These are phyloP conservation scores for Magnolia sinica DNA, from an alignment of 164 flowering plant genomes.

Conservation along the genomic window DNA sequence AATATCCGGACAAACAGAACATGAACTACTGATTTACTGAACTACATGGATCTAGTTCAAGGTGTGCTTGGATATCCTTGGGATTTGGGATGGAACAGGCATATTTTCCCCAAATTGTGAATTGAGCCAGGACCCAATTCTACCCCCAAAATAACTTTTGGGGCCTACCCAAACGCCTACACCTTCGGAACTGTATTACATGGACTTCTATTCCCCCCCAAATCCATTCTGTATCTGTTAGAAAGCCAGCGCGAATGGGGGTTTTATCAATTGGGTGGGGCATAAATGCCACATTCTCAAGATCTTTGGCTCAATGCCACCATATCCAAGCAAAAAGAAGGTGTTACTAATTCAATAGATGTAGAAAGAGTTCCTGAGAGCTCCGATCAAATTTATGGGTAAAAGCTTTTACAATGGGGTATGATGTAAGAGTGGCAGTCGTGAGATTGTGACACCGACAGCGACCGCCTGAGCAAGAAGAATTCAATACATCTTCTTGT, in stretches of 20 bases:
- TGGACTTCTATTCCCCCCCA: not conserved
- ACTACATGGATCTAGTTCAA: not conserved
- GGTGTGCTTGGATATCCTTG: not conserved
- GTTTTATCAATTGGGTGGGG: not conserved
- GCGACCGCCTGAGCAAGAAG: not conserved
- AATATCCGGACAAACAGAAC: not conserved
- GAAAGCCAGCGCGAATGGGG: not conserved
- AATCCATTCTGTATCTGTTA: not conserved
- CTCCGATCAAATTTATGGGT: not conserved
- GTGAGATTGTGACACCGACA: not conserved
- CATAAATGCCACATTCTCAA: not conserved
- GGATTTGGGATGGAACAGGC: not conserved
- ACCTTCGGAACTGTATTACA: not conserved
- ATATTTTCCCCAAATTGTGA: not conserved
- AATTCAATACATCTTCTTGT: not conserved
- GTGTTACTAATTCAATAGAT: not conserved
- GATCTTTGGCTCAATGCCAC: no score
- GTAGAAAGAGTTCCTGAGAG: not conserved
- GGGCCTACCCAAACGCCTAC: not conserved
- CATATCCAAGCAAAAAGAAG: not conserved
- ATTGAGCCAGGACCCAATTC: not conserved
- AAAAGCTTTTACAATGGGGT: not conserved
- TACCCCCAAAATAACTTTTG: not conserved
- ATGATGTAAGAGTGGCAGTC: not conserved
- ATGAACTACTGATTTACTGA: no score